These are phyloP conservation scores for Mikania micrantha DNA, from an alignment of 129 eudicot species.

Conservation along the genomic window DNA sequence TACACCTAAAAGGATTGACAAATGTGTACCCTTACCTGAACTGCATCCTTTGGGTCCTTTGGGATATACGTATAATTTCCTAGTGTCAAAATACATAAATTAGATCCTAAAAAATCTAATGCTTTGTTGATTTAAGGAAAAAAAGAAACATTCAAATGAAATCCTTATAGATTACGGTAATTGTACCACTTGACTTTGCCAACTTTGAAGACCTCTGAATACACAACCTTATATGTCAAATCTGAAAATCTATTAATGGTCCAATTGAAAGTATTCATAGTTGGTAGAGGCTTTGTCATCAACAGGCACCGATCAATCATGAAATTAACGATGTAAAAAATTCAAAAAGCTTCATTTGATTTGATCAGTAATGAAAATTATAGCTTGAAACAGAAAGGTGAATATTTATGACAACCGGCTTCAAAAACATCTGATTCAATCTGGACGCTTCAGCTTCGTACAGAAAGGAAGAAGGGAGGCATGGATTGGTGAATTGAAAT, in stretches of 20 bases:
- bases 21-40: background rate
- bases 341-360: no score
- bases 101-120: no score
- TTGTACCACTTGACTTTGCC: conserved; percentile 24
- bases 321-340: no score
- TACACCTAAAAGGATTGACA: background rate
- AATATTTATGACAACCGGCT: no score
- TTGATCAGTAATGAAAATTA: no score
- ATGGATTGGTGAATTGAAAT: no score
- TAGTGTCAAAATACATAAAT: background rate
- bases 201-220: conserved; percentile 16
- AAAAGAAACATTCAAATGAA: no score
- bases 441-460: no score
- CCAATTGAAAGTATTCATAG: conserved; percentile 9
- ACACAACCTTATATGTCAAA: background rate
- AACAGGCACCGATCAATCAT: background rate
- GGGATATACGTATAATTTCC: conserved; percentile 13
- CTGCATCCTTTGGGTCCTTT: background rate
- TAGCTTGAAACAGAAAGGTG: no score
- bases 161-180: background rate
- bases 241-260: conserved; percentile 6
- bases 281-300: conserved; percentile 8
- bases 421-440: no score
- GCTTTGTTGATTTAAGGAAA: background rate
- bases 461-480: no score